Base-by-base conservation (phyloP, 2,329 filamentous ascomycete genomes). In the Cadophora luteo-olivacea region DNA sequence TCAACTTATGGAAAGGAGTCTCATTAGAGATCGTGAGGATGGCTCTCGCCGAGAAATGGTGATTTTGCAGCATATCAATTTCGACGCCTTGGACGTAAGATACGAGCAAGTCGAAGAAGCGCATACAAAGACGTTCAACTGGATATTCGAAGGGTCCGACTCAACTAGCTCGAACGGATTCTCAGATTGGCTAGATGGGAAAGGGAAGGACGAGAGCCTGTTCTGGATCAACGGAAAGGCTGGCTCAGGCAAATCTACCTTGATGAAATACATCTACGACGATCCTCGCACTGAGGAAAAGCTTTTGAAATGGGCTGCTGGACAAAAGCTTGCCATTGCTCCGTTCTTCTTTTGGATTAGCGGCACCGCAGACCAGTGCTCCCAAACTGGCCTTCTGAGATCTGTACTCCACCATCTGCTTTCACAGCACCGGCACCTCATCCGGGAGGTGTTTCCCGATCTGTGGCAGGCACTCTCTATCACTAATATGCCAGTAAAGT, bases 181-280 rank as follows among this genome's bases (percentile, higher is more conserved):
- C 4, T 12, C 25, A 9, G 32, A 36, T 3, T 57, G 52, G 52
- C 29, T 57, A 4, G 29, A 36, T 11, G 4, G 5, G 12, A n/a
- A n/a, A n/a, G 51, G 51, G 11, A 55, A 14, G 4, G 32, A 24
- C 3, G n/a, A 64, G 6, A 52, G n/a, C 1, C 6, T 64, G 2
- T 64, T 32, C n/a, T 41, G 61, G 61, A 64, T 45, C 24, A 22
- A 36, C 19, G 61, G 61, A 9, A 64, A 64, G 6, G 48, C 61
- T 8, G 64, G 64, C 3, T 60, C 24, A 3, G 64, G 64, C 0
- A 65, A 65, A 16, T 60, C 64, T 3, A 60, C 41, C 6, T 25
- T 65, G 25, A 65, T 65, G 64, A 65, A 65, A 24, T 77, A 76
- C 0, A 73, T 82, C 25, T 77, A 77, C 4, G 75, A 79, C 1